Evolutionary conservation across 1,139 yeast species (phyloP).

Genomic region (Yamadazyma membranifaciens): DNA sequence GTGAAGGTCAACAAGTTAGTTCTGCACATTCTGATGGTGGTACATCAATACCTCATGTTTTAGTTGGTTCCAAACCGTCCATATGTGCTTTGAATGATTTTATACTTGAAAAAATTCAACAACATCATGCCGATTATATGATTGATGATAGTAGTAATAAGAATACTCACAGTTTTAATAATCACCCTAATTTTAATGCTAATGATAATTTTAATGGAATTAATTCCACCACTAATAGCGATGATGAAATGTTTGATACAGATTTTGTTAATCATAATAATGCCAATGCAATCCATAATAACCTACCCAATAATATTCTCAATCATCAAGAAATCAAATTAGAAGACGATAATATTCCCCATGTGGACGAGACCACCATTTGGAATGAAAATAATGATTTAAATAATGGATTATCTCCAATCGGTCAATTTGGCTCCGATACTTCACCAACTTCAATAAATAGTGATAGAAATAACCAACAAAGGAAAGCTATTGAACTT

Average conservation of each 20-base stretch:
- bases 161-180: neutral
- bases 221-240: constrained; percentile 1
- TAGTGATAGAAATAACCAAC: constrained; percentile 14
- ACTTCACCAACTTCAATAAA: constrained; percentile 23
- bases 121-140: constrained; percentile 17
- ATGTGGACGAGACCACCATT: constrained; percentile 8
- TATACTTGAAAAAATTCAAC: constrained; percentile 43
- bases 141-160: constrained; percentile 8
- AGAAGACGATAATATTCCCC: constrained; percentile 2
- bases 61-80: constrained; percentile 52
- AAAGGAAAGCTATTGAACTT: constrained; percentile 12
- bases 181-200: neutral
- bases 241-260: constrained; percentile 2
- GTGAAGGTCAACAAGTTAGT: constrained; percentile 78
- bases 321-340: constrained; percentile 10
- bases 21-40: constrained; percentile 62
- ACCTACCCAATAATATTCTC: neutral
- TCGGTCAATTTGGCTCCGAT: constrained; percentile 25
- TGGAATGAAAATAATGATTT: constrained; percentile 23
- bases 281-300: neutral
- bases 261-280: constrained; percentile 1
- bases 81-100: constrained; percentile 53
- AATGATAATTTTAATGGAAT: neutral
- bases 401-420: constrained; percentile 23
- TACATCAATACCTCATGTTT: constrained; percentile 50